A percentile compares a stretch with the other conserved stretches of the same genome.
Evolutionary conservation across 2,329 filamentous ascomycete species (phyloP).

Genomic region (Phialophora expanda): DNA sequence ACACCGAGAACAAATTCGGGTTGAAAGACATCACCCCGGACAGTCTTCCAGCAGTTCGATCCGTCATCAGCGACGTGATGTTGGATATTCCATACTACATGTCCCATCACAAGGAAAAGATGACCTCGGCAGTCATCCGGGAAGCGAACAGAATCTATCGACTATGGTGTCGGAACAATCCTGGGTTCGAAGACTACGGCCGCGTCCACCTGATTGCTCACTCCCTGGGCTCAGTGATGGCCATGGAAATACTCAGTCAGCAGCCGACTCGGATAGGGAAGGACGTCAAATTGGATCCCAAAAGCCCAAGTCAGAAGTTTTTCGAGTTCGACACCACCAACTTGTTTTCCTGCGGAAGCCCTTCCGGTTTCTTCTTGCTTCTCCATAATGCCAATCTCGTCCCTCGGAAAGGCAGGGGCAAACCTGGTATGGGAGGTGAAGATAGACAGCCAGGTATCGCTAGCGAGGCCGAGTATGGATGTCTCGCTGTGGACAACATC

Average conservation of each 20-base stretch:
- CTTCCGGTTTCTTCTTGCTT: conserved; percentile 88
- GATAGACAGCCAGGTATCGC: conserved; percentile 68
- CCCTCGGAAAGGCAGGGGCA: conserved; percentile 75
- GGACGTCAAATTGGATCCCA: conserved; percentile 46
- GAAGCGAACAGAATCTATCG: conserved; percentile 97
- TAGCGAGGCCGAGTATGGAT: conserved; percentile 84
- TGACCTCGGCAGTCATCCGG: conserved; percentile 84
- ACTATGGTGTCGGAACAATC: conserved; percentile 93
- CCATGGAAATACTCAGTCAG: conserved; percentile 84
- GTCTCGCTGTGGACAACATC: conserved; percentile 90
- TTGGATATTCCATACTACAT: conserved; percentile 98
- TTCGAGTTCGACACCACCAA: conserved; percentile 94
- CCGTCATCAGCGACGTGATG: conserved; percentile 96
- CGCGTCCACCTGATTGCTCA: conserved; percentile 92
- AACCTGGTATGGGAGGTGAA: conserved; percentile 72
- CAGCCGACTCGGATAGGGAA: conserved; percentile 76
- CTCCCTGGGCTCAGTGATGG: conserved; percentile 93
- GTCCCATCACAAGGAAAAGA: conserved; percentile 92
- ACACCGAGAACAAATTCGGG: conserved; percentile 66
- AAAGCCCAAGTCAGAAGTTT: conserved; percentile 56
- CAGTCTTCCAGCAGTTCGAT: conserved; percentile 88
- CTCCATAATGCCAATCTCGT: conserved; percentile 73
- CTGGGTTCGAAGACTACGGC: conserved; percentile 78
- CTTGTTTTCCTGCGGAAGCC: conserved; percentile 87
- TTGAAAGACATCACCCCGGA: conserved; percentile 91